Conservation (phyloP, 2,329 filamentous ascomycete genomes). For the Pseudocercospora fuligena region DNA sequence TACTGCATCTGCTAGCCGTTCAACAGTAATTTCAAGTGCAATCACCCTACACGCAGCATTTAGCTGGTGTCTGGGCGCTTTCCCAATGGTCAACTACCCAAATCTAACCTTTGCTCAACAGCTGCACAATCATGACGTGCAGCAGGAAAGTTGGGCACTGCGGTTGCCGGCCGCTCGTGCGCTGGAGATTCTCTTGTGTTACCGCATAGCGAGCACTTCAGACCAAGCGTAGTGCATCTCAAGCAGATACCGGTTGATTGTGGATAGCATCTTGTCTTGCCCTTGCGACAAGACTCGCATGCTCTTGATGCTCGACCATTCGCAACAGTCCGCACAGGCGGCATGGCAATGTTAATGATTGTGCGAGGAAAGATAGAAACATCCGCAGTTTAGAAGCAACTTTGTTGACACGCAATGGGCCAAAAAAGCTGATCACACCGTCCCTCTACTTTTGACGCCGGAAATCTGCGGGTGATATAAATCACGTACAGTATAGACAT, state of each 20-base stretch:
- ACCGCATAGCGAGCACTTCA: not conserved
- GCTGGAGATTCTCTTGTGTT: not conserved
- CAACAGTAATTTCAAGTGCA: not conserved
- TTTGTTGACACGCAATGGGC: no score
- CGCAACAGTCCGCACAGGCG: not conserved
- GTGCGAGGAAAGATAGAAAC: no score
- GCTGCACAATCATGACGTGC: not conserved
- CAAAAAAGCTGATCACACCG: no score
- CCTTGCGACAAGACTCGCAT: slow-evolving; percentile 8
- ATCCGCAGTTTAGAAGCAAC: no score
- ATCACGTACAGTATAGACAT: no score
- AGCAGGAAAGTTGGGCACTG: no score
- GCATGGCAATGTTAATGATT: not conserved
- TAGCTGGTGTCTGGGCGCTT: not conserved
- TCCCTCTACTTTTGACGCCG: no score
- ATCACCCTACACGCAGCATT: not conserved
- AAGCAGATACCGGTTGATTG: not conserved
- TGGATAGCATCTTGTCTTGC: slow-evolving; percentile 11
- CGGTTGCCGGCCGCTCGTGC: not conserved
- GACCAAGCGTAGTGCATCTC: not conserved
- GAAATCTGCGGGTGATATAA: no score
- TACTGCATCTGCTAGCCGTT: not conserved
- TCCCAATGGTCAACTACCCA: not conserved
- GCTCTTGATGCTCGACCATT: slow-evolving; percentile 9
- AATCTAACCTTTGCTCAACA: not conserved